Evolutionary conservation across 2,329 filamentous ascomycete species (phyloP), one percentile per base, ranked within the genome.

Genomic region (Nigrospora osmanthi): DNA sequence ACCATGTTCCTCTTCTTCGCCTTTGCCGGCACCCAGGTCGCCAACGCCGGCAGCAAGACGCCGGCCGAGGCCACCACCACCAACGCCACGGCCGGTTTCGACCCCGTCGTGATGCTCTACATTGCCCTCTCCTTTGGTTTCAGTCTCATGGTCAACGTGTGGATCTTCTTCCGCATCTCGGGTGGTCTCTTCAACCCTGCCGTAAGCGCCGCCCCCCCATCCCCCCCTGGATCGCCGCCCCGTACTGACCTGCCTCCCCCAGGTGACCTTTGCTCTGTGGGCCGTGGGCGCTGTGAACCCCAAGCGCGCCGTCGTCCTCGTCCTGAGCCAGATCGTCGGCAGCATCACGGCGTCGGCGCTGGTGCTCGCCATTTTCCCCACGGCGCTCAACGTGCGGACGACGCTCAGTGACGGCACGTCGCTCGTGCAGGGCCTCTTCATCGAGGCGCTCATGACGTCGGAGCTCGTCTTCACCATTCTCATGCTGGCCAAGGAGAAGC

Each of bases 401-500:
- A 65, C 67, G 5, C 60, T 78, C 3, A 64, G 65, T 10, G 63
- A 63, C 2, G 67, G 66, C 6, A 60, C 71, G 0, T 67, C 62
- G 17, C 62, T 70, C 36, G 63, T 61, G 0, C 73, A 74, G 51
- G 75, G 75, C 13, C 54, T 78, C 19, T 76, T 78, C 54, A 73
- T 79, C 46, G 75, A 78, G 54, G 68, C 72, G 57, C 69, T 78
- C 50, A 61, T 78, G 31, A 78, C 74, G 2, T 66, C 72, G 2
- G 67, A 76, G 54, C 62, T 79, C 11, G 68, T 77, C 16, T 67
- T 78, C 40, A 71, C 75, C 3, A 71, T 78, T 46, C 69, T 75
- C 55, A 80, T 81, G 77, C 63, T 81, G 40, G 78, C 77, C 1
- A 73, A 72, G 11, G 76, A 81, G 51, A 82, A 83, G 58, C 78